Conservation (phyloP, 1,139 yeast species). For the Suhomyces ambrosiae region DNA sequence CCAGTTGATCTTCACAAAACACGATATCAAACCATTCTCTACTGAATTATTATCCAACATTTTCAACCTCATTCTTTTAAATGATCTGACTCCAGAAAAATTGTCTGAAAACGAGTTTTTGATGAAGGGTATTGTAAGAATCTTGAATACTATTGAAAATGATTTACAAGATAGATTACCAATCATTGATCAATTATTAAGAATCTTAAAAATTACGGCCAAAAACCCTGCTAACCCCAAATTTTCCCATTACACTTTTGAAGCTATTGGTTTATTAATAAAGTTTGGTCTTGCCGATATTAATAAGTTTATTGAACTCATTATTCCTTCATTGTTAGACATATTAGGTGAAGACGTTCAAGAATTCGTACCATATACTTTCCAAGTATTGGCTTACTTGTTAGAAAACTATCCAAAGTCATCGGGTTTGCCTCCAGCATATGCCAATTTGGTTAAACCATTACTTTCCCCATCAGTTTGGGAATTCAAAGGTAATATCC, state of each 20-base stretch:
- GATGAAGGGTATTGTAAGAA: constrained; percentile 86
- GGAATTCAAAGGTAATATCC: constrained; percentile 92
- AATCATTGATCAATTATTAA: constrained; percentile 64
- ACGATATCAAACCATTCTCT: constrained; percentile 58
- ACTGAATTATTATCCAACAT: constrained; percentile 61
- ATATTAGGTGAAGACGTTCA: constrained; percentile 84
- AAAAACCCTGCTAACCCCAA: constrained; percentile 95
- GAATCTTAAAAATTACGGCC: constrained; percentile 69
- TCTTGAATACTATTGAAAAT: constrained; percentile 75
- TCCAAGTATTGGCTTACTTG: constrained; percentile 81
- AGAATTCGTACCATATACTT: constrained; percentile 90
- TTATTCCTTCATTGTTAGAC: constrained; percentile 67
- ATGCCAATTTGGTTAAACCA: constrained; percentile 72
- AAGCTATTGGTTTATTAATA: constrained; percentile 76
- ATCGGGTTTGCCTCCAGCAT: constrained; percentile 60
- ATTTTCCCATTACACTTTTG: constrained; percentile 89
- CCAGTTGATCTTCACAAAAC: constrained; percentile 63
- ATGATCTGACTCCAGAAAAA: constrained; percentile 74
- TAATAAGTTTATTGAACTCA: constrained; percentile 50
- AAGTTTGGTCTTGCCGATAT: constrained; percentile 51
- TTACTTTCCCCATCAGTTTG: constrained; percentile 85
- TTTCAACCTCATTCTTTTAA: constrained; percentile 64
- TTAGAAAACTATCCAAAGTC: constrained; percentile 62
- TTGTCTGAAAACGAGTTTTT: constrained; percentile 93
- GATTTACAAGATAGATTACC: constrained; percentile 45